Base-by-base conservation (phyloP, 2,329 filamentous ascomycete species). In the Hypoxylon sp. region DNA sequence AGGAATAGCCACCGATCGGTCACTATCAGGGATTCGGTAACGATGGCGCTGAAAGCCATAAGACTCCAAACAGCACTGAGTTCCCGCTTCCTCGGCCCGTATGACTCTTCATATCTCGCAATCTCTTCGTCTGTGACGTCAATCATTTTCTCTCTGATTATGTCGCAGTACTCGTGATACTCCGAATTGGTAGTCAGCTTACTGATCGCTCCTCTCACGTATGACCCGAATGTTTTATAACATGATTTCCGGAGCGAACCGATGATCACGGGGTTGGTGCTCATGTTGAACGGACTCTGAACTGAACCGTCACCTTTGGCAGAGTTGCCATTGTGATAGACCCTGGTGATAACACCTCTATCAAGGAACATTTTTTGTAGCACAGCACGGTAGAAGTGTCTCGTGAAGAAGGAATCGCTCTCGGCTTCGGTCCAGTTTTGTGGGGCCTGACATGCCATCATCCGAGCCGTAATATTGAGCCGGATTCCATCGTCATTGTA, bases 401-500 rank as follows among this genome's bases (percentile, higher is more conserved):
- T 88, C 0, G 90, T 93, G 82, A 99, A 98, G 82, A 98, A 99
- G 6, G 84, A 85, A 56, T 94, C 91, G 77, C 93, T 97, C 67
- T 97, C 94, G 28, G 86, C 83, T 23, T 85, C 83, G 1, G 91
- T 92, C 96, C 96, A 99, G 82, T 99, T 99, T 65, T 90, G 86
- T 1, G 96, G 94, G 6, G 96, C 96, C 81, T 99, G 96, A 53
- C 97, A 94, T 2, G 95, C 95, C 95, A 98, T 98, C 91, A 97
- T 97, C 48, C 96, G 89, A 0, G 96, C 94, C 3, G 96, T 99
- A 76, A 98, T 97, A 79, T 99, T 98, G 63, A 98, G 85, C 23
- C 93, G 87, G 50, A 98, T 85, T 2, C 94, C 93, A 7, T 84
- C 83, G 14, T 80, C 82, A 19, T 83, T 79, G 73, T 91, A 87